Conservation (phyloP, 495 filamentous ascomycete species). For the Choiromyces venosus region DNA sequence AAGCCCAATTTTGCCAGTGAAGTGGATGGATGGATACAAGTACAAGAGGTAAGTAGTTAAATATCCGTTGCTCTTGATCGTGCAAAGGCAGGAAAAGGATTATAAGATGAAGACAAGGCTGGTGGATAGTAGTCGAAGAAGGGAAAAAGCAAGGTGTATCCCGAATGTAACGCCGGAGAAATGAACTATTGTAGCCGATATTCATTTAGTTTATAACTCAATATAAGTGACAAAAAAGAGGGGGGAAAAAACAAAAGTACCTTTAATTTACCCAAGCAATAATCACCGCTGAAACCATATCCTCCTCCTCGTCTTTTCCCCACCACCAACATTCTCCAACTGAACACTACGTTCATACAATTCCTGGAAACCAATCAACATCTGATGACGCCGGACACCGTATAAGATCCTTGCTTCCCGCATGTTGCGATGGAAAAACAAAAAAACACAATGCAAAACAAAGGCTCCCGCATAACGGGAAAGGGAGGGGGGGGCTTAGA, state of each 20-base stretch:
- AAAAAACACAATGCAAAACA: background rate
- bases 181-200: background rate
- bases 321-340: constrained; percentile 32
- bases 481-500: constrained; percentile 3
- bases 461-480: background rate
- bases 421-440: background rate
- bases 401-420: constrained; percentile 6
- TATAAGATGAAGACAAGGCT: background rate
- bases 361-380: constrained; percentile 32
- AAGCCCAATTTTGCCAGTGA: background rate
- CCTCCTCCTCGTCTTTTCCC: constrained; percentile 26
- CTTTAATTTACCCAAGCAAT: background rate
- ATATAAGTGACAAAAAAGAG: background rate
- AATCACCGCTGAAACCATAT: constrained; percentile 2
- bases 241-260: background rate
- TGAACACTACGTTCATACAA: constrained; percentile 42
- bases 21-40: constrained; percentile 3
- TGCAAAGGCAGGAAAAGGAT: background rate
- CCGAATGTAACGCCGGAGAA: background rate
- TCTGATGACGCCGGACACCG: constrained; percentile 11
- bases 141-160: background rate
- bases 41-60: background rate
- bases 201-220: background rate
- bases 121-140: too few relatives aligned
- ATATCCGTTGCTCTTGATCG: background rate